These are phyloP conservation scores for Schizosaccharomyces cryophilus DNA, from an alignment of 805 yeast species.

Conservation along the genomic window DNA sequence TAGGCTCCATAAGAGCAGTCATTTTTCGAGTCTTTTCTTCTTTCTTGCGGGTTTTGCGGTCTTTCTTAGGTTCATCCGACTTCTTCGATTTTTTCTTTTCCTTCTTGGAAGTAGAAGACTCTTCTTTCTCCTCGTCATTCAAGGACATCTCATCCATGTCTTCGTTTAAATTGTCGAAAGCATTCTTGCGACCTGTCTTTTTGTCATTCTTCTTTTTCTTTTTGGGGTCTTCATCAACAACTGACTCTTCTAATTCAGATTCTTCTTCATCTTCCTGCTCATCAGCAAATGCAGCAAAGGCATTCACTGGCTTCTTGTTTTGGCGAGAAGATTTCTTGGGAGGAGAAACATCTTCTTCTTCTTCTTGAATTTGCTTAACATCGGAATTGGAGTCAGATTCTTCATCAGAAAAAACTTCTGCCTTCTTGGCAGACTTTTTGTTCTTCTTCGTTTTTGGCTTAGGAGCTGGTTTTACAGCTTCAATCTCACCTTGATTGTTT, in stretches of 20 bases:
- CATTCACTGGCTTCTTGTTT: background rate
- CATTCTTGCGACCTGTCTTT: background rate
- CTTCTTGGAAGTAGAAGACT: background rate
- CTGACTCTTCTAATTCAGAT: background rate
- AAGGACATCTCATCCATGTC: background rate
- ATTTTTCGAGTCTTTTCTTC: background rate
- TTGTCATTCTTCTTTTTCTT: background rate
- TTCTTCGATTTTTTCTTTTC: background rate
- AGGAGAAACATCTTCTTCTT: background rate
- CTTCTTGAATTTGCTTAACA: background rate
- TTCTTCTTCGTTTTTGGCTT: background rate
- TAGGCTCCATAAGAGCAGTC: background rate
- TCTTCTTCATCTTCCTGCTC: constrained; percentile 2
- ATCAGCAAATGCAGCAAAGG: constrained; percentile 1
- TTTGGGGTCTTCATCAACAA: background rate
- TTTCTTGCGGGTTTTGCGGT: background rate
- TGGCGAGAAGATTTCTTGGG: background rate
- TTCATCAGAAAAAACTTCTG: background rate
- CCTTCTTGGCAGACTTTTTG: background rate
- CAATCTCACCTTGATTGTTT: background rate
- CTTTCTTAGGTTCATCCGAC: background rate
- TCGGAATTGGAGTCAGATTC: background rate
- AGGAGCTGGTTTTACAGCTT: background rate
- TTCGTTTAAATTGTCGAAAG: background rate
- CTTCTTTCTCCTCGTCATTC: background rate